Base-by-base conservation (phyloP, 345 rosid species). In the Linum lewisii region DNA sequence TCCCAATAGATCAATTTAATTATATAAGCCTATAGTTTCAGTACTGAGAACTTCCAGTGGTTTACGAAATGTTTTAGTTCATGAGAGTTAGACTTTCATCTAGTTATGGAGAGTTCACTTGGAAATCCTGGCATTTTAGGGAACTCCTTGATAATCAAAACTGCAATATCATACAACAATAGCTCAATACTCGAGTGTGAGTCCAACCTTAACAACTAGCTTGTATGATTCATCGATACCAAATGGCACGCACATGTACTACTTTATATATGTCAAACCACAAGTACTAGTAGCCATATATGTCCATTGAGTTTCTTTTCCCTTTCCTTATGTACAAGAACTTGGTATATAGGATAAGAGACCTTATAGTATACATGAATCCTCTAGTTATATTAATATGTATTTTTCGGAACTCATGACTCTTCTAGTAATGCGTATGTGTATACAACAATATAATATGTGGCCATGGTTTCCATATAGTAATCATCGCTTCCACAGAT, bases 401-500 rank as follows among this genome's bases (percentile, higher is more conserved):
- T 20, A 61, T 62, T 57, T 60, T 29, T 71, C 64, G 5, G 38
- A 11, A 5, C 38, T 11, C n/a, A n/a, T n/a, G 32, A 38, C 54
- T 71, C 53, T 62, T 24, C 56, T 66, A 44, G 45, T 54, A 51
- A 22, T 23, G 29, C 66, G 55, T 67, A 50, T 59, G 24, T 69
- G 60, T 57, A 62, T 62, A 21, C 57, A 29, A 8, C 5, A 29
- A 4, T 24, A 58, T 71, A 10, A 24, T 59, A 65, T 66, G 63
- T 69, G 51, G 3, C 32, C 32, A 2, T 26, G 32, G 32, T 26
- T 26, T 26, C 32, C 32, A 26, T 26, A 26, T 26, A 26, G 32
- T 26, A 2, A 26, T 26, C 32, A 67, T 84, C 75, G 90, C 74
- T 87, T 85, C 99, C 99, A 90, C 52, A 85, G 86, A 70, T 87